Evolutionary conservation across 176 grass and related monocot genomes (phyloP).

Genomic region (Tillandsia leiboldiana): DNA sequence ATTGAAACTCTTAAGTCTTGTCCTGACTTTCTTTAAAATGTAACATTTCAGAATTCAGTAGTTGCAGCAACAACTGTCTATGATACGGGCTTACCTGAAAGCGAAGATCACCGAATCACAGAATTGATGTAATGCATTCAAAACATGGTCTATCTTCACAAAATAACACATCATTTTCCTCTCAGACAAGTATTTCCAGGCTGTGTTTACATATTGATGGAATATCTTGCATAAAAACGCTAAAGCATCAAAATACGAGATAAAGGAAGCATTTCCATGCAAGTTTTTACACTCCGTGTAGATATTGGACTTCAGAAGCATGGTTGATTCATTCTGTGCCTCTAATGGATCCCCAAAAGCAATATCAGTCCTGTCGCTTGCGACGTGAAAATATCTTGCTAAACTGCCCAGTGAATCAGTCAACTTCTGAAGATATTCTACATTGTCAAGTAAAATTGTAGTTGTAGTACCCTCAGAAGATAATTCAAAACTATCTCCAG

Average conservation of each 20-base stretch:
- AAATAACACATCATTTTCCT: constrained; percentile 26
- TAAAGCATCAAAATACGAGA: constrained; percentile 63
- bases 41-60: constrained; percentile 15
- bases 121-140: constrained; percentile 39
- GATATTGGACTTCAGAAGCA: constrained; percentile 13
- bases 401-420: constrained; percentile 25
- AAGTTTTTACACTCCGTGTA: constrained; percentile 9
- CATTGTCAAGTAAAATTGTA: constrained; percentile 17
- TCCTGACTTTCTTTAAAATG: not conserved
- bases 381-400: constrained; percentile 22
- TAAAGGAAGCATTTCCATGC: constrained; percentile 26
- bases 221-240: constrained; percentile 63
- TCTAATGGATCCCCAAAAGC: constrained; percentile 14
- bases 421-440: constrained; percentile 30
- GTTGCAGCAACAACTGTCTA: constrained; percentile 8
- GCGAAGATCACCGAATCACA: constrained; percentile 39
- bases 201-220: constrained; percentile 27
- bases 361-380: not conserved
- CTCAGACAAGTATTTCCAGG: constrained; percentile 47
- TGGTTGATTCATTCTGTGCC: constrained; percentile 4
- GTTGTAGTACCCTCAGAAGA: constrained; percentile 14
- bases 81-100: constrained; percentile 36
- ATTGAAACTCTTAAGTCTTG: not conserved
- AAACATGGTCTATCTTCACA: constrained; percentile 26
- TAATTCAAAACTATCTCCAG: constrained; percentile 1